Base-by-base conservation (phyloP, 2,329 filamentous ascomycete species). In the Dothistroma septosporum region DNA sequence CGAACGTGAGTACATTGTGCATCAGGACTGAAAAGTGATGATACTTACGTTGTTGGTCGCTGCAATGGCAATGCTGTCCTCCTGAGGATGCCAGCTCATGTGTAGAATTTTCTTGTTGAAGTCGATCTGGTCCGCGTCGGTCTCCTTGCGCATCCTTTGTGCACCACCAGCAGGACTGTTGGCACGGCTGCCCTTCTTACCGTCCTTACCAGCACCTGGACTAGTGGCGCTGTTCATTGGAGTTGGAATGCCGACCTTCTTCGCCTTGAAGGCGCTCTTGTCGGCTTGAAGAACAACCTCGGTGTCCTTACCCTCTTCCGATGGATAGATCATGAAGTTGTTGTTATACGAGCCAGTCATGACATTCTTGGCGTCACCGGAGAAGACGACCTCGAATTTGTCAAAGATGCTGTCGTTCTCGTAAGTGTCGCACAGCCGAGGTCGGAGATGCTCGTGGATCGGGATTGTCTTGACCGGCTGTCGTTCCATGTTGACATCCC, bases 321-420 rank as follows among this genome's bases (percentile, higher is more conserved):
- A 94, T 4, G 94, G 94, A 76, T 97, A 99, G 73, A 99, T 99
- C 94, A 99, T 99, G 82, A 99, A 97, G 80, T 99, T 99, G 81
- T 99, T 99, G 84, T 99, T 99, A 82, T 99, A 99, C 75, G 92
- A 97, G 70, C 94, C 94, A 6, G 94, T 99, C 94, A 99, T 99
- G 67, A 97, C 94, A 70, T 99, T 97, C 83, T 96, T 95, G 44
- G 92, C 91, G 76, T 97, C 93, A 24, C 94, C 94, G 1, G 93
- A 97, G 80, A 99, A 99, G 56, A 97, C 93, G 47, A 99, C 94
- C 78, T 99, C 94, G 68, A 99, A 99, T 77, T 99, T 99, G 85
- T 99, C 94, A 74, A 99, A 99, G 73, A 99, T 99, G 76, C 92
- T 96, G 74, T 99, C 94, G 71, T 99, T 99, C 79, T 99, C 94